These are phyloP conservation scores for Vachellia collinsii DNA, from an alignment of 306 rosid species.

Conservation along the genomic window DNA sequence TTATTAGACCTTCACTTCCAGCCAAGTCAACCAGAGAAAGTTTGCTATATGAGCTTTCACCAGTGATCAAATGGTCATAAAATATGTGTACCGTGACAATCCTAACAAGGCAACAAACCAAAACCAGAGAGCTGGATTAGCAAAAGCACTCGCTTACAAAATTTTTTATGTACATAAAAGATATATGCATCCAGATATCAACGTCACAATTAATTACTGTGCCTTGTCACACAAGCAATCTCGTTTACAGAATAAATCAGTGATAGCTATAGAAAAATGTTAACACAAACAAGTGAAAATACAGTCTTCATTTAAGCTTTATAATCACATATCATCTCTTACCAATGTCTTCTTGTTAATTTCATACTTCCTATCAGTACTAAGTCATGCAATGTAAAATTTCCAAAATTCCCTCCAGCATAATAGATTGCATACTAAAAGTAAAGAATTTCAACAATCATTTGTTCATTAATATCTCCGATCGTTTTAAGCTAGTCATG, in stretches of 20 bases:
- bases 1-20: slow-evolving; percentile 93
- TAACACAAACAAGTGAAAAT: slow-evolving; percentile 8
- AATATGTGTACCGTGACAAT: slow-evolving; percentile 74
- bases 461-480: neutral
- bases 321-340: neutral
- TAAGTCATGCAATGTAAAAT: slow-evolving; percentile 11
- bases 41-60: slow-evolving; percentile 84
- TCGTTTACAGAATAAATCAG: slow-evolving; percentile 31
- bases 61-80: slow-evolving; percentile 72
- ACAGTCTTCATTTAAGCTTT: slow-evolving; percentile 2
- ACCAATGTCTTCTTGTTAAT: neutral
- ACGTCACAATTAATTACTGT: slow-evolving; percentile 27
- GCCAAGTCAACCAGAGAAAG: slow-evolving; percentile 92
- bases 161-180: slow-evolving; percentile 2
- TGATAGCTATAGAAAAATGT: neutral
- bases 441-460: neutral
- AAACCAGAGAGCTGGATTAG: slow-evolving; percentile 44
- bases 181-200: slow-evolving; percentile 26
- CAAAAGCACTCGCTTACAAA: neutral
- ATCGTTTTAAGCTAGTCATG: neutral
- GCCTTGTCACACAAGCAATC: slow-evolving; percentile 2
- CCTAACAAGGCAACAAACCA: slow-evolving; percentile 60
- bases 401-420: neutral
- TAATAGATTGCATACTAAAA: slow-evolving; percentile 9
- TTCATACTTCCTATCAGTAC: slow-evolving; percentile 17